Percentiles rank a stretch among this genome's conserved stretches.
These are phyloP conservation scores for Phycomyces nitens DNA, from an alignment of 192 early-diverging fungal species.

Conservation along the genomic window DNA sequence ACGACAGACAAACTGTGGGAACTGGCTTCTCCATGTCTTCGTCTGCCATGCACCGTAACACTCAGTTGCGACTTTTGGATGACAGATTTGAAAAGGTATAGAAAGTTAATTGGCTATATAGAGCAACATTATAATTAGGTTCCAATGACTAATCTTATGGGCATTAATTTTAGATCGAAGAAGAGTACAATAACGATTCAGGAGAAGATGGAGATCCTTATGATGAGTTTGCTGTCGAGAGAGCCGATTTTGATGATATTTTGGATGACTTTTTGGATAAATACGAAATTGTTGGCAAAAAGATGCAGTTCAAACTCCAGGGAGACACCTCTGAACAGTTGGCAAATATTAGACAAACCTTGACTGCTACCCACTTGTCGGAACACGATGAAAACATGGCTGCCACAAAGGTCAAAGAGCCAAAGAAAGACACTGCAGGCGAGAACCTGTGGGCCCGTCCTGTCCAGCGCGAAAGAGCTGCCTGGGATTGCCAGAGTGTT, in stretches of 20 bases:
- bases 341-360: slow-evolving; percentile 54
- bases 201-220: slow-evolving; percentile 55
- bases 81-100: slow-evolving; percentile 85
- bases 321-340: slow-evolving; percentile 63
- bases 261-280: slow-evolving; percentile 75
- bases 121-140: too few relatives aligned
- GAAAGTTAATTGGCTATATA: too few relatives aligned
- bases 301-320: slow-evolving; percentile 63
- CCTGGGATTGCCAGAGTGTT: slow-evolving; percentile 93
- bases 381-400: slow-evolving; percentile 38
- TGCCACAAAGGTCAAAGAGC: slow-evolving; percentile 1
- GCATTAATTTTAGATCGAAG: not conserved
- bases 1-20: slow-evolving; percentile 43
- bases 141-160: too few relatives aligned
- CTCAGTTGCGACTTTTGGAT: slow-evolving; percentile 85
- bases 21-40: slow-evolving; percentile 86
- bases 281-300: slow-evolving; percentile 70
- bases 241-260: slow-evolving; percentile 72
- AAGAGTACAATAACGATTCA: slow-evolving; percentile 38
- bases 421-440: slow-evolving; percentile 4
- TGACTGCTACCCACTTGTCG: slow-evolving; percentile 34
- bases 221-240: slow-evolving; percentile 44
- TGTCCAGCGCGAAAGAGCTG: slow-evolving; percentile 54
- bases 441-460: slow-evolving; percentile 40
- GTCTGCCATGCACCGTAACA: slow-evolving; percentile 90